These are phyloP conservation scores for Zygoascus bituminiphila DNA, from an alignment of 805 yeast species.

Conservation along the genomic window DNA sequence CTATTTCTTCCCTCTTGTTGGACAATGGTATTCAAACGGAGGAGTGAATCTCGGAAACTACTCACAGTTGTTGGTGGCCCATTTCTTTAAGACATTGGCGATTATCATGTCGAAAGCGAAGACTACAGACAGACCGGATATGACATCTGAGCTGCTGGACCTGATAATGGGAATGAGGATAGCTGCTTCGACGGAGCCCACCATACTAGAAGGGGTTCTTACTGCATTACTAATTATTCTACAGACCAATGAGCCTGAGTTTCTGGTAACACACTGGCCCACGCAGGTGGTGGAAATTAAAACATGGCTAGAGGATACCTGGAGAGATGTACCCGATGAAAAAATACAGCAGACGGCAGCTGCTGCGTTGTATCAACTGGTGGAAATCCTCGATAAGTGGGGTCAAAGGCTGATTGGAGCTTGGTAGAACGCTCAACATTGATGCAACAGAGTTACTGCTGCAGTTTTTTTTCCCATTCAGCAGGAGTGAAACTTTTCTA, in stretches of 20 bases:
- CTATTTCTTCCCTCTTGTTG: slow-evolving; percentile 41
- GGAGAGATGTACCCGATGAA: slow-evolving; percentile 26
- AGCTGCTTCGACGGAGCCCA: slow-evolving; percentile 14
- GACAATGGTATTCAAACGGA: slow-evolving; percentile 39
- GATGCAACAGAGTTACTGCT: neutral
- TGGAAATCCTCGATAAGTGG: slow-evolving; percentile 21
- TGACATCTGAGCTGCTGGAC: slow-evolving; percentile 46
- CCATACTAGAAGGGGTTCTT: slow-evolving; percentile 26
- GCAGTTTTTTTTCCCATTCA: slow-evolving; percentile 58
- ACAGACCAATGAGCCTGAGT: slow-evolving; percentile 24
- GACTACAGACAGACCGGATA: slow-evolving; percentile 41
- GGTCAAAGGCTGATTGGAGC: slow-evolving; percentile 18
- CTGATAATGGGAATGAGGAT: slow-evolving; percentile 16
- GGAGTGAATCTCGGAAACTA: slow-evolving; percentile 41
- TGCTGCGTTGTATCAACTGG: slow-evolving; percentile 24
- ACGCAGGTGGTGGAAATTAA: slow-evolving; percentile 24
- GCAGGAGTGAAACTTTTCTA: slow-evolving; percentile 55
- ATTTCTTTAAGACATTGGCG: slow-evolving; percentile 51
- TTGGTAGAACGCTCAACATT: neutral
- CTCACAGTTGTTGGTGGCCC: slow-evolving; percentile 46
- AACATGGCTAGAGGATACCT: slow-evolving; percentile 24
- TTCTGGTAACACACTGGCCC: slow-evolving; percentile 22
- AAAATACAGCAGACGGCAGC: slow-evolving; percentile 25
- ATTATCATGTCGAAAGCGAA: slow-evolving; percentile 49
- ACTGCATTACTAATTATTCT: slow-evolving; percentile 26